Conservation (phyloP, 2,329 filamentous ascomycete genomes). For the Aspergillus viridinutans region DNA sequence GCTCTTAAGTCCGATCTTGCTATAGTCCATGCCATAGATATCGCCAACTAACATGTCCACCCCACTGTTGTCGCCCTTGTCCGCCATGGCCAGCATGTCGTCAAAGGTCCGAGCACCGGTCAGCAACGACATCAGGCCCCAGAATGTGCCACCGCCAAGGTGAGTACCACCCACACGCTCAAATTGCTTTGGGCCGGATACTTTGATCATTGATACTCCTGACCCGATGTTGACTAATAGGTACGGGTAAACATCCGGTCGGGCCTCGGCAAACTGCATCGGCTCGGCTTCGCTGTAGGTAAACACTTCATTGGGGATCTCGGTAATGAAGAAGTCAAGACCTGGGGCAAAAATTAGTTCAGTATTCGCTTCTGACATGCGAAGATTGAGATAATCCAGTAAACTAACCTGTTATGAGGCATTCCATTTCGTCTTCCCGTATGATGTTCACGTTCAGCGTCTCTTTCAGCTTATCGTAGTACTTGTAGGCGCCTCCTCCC, state of each 20-base stretch:
- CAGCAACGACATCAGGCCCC: conserved; percentile 86
- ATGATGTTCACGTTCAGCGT: conserved; percentile 81
- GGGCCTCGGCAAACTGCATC: conserved; percentile 79
- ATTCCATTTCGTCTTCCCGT: conserved; percentile 97
- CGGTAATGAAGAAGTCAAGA: conserved; percentile 97
- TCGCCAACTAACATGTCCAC: conserved; percentile 98
- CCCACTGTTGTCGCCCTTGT: conserved; percentile 82
- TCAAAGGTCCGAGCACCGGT: conserved; percentile 96
- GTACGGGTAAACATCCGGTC: conserved; percentile 87
- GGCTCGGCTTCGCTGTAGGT: conserved; percentile 89
- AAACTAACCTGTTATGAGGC: conserved; percentile 77
- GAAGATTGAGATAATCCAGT: background rate
- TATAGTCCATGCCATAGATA: conserved; percentile 94
- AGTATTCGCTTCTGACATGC: background rate
- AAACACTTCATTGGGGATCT: conserved; percentile 95
- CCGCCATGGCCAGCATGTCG: conserved; percentile 91
- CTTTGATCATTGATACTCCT: conserved; percentile 95
- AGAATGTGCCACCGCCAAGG: conserved; percentile 92
- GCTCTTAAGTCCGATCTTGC: conserved; percentile 92
- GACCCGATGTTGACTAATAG: conserved; percentile 97
- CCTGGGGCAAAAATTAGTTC: conserved; percentile 48
- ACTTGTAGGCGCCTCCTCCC: conserved; percentile 93
- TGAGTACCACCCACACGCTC: conserved; percentile 92
- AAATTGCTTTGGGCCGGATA: conserved; percentile 80
- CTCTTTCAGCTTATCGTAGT: conserved; percentile 84